Percentiles rank a stretch among this genome's conserved stretches.
Evolutionary conservation across 768 basidiomycete genomes (phyloP).

Genomic region (Tricholoma saponaceum): DNA sequence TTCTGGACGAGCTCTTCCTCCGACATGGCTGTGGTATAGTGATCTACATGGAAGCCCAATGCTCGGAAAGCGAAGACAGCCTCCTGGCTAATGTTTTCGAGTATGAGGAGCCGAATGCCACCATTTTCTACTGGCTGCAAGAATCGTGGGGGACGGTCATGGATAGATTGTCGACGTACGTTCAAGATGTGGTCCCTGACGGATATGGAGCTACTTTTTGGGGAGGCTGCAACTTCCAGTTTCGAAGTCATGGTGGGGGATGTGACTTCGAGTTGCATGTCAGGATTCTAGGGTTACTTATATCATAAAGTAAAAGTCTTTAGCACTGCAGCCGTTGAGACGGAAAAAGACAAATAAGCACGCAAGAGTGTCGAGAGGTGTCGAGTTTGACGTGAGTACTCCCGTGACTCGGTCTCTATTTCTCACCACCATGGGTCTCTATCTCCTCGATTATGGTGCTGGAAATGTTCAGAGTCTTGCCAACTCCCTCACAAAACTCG

Average conservation of each 20-base stretch:
- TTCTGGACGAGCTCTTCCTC: constrained; percentile 90
- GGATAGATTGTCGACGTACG: constrained; percentile 27
- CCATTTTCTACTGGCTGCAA: constrained; percentile 83
- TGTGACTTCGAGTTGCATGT: too few relatives aligned
- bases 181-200: constrained; percentile 38
- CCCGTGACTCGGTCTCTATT: too few relatives aligned
- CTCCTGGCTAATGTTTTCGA: constrained; percentile 94
- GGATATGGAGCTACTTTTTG: constrained; percentile 23
- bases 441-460: constrained; percentile 94
- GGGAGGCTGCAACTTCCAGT: constrained; percentile 47
- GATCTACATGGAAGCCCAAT: constrained; percentile 91
- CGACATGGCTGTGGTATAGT: constrained; percentile 77
- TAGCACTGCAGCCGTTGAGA: too few relatives aligned
- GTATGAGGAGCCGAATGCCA: constrained; percentile 73
- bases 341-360: constrained; percentile 8
- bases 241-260: constrained; percentile 39
- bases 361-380: constrained; percentile 12
- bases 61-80: constrained; percentile 77
- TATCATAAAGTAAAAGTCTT: too few relatives aligned
- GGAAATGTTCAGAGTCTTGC: constrained; percentile 93
- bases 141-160: constrained; percentile 49
- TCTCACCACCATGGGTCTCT: constrained; percentile 46
- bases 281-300: too few relatives aligned
- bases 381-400: too few relatives aligned
- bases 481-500: constrained; percentile 82